phyloP scores from a whole-genome alignment of 2,329 filamentous ascomycete species.

The Orbilia ellipsospora region DNA sequence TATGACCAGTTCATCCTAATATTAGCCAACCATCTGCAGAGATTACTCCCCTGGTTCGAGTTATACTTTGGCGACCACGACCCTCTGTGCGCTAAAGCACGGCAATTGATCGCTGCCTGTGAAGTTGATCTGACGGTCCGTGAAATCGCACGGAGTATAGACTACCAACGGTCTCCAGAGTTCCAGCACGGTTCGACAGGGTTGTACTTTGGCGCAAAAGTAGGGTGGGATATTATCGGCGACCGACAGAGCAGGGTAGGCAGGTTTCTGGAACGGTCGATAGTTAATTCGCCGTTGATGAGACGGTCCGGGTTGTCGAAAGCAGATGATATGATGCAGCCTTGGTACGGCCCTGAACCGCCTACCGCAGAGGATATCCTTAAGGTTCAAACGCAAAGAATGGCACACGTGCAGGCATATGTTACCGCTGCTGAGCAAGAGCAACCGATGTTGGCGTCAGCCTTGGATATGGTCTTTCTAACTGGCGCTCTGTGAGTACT shows the following conservation, averaged over 20 bases:
- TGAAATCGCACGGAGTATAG: conserved; percentile 42
- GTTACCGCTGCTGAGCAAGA: conserved; percentile 10
- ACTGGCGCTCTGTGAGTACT: too few species aligned
- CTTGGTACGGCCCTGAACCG: conserved; percentile 43
- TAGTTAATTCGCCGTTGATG: conserved; percentile 37
- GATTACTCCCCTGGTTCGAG: conserved; percentile 51
- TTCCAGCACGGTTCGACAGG: conserved; percentile 40
- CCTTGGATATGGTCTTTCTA: neutral
- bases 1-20: conserved; percentile 34
- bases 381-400: conserved; percentile 33
- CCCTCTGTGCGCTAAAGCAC: conserved; percentile 16
- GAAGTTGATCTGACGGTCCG: conserved; percentile 20
- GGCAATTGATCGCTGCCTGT: conserved; percentile 17
- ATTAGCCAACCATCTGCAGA: conserved; percentile 19
- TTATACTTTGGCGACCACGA: conserved; percentile 39
- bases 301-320: conserved; percentile 23
- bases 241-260: conserved; percentile 30
- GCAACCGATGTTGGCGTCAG: neutral
- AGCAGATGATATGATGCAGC: conserved; percentile 31
- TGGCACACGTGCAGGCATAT: conserved; percentile 14
- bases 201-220: conserved; percentile 42
- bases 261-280: conserved; percentile 25
- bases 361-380: conserved; percentile 43
- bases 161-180: conserved; percentile 41
- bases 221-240: conserved; percentile 32